A percentile compares a stretch with the other conserved stretches of the same genome.
Conservation (phyloP, 176 grass and related monocot species). For the bread wheat (Triticum aestivum) region IWGSC_CS_RefSeq_v2.1 NC_057796.1:328312973-328313472, state of each 20-base stretch:
- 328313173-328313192: not conserved
- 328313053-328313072: not conserved
- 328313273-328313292: not conserved
- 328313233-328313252: not conserved
- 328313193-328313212: not conserved
- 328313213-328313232: not conserved
- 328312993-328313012: conserved; percentile 19
- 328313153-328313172: not conserved
- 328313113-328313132: conserved; percentile 1
- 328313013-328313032: not conserved
- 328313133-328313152: not conserved
- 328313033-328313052: conserved; percentile 4
- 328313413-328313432: not conserved
- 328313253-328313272: conserved; percentile 5
- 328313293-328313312: not conserved
- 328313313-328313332: not conserved
- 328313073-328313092: not conserved
- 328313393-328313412: not conserved
- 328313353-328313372: not conserved
- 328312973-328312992: not conserved
- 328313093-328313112: not conserved
- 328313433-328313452: not conserved
- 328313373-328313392: not conserved
- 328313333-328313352: not conserved
- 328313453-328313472: not conserved